Evolutionary conservation across 1,284 basidiomycete genomes (phyloP).

Genomic region (Sutorius eximius): DNA sequence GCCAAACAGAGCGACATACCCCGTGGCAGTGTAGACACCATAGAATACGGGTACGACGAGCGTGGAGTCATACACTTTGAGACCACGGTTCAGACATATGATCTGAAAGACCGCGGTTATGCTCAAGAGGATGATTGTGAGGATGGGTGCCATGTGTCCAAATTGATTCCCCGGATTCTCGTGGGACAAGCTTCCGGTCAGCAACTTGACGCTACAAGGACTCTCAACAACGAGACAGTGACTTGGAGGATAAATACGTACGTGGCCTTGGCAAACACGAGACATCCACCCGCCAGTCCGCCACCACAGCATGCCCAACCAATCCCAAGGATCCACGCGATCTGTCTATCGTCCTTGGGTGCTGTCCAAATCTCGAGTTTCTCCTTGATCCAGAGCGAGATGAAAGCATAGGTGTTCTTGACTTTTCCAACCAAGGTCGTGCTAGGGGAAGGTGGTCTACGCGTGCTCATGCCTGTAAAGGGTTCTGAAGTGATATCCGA

Average conservation of each 20-base stretch:
- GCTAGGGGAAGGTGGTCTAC: slow-evolving; percentile 25
- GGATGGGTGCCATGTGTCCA: slow-evolving; percentile 74
- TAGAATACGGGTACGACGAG: slow-evolving; percentile 76
- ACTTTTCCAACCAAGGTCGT: slow-evolving; percentile 34
- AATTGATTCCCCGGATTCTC: slow-evolving; percentile 85
- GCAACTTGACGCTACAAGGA: slow-evolving; percentile 63
- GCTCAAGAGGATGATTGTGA: slow-evolving; percentile 80
- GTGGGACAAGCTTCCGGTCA: slow-evolving; percentile 72
- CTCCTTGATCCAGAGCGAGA: slow-evolving; percentile 57
- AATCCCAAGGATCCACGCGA: slow-evolving; percentile 88
- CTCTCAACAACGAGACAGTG: slow-evolving; percentile 2
- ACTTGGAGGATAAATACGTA: slow-evolving; percentile 42
- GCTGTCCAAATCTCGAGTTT: slow-evolving; percentile 75
- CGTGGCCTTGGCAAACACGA: slow-evolving; percentile 92
- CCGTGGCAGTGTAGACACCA: slow-evolving; percentile 63
- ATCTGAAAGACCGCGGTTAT: slow-evolving; percentile 87
- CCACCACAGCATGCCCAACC: slow-evolving; percentile 92
- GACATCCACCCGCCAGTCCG: slow-evolving; percentile 80
- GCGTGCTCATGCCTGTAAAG: slow-evolving; percentile 45
- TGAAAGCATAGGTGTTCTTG: slow-evolving; percentile 42
- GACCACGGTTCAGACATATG: slow-evolving; percentile 83
- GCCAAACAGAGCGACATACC: slow-evolving; percentile 38
- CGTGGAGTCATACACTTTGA: slow-evolving; percentile 78
- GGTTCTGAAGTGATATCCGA: slow-evolving; percentile 61
- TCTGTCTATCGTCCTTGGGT: slow-evolving; percentile 75